phyloP scores from a whole-genome alignment of 2,329 filamentous ascomycete genomes.

The Monosporascus sp. region DNA sequence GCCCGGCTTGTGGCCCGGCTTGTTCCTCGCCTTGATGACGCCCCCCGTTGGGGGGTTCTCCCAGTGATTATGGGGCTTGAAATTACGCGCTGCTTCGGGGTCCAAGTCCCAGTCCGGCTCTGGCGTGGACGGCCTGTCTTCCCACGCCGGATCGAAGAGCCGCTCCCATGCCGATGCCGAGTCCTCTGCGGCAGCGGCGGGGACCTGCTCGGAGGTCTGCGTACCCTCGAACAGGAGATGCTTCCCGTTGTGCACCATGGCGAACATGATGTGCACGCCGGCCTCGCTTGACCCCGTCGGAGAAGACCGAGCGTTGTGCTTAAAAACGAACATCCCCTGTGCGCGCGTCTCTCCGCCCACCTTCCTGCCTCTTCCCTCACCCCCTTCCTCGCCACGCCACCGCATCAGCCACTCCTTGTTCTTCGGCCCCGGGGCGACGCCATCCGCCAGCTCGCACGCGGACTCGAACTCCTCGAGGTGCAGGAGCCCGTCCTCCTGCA shows the following conservation, averaged over 20 bases:
- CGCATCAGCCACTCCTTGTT: slow-evolving; percentile 10
- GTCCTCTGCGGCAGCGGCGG: too few species aligned
- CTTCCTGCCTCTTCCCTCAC: background rate
- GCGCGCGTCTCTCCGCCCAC: slow-evolving; percentile 6
- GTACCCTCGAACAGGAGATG: too few species aligned
- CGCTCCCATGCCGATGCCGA: too few species aligned
- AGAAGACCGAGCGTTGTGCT: background rate
- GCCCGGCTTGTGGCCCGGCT: slow-evolving; percentile 7
- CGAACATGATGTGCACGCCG: slow-evolving; percentile 3
- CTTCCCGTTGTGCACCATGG: slow-evolving; percentile 4
- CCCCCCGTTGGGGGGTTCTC: slow-evolving; percentile 6
- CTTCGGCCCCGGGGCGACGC: slow-evolving; percentile 4
- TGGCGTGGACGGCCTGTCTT: too few species aligned
- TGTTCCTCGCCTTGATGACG: slow-evolving; percentile 7
- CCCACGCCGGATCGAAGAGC: too few species aligned
- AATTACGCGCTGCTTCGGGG: slow-evolving; percentile 1
- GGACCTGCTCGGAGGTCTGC: too few species aligned
- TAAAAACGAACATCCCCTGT: slow-evolving; percentile 6
- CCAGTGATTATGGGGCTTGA: slow-evolving; percentile 7
- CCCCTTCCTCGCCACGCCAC: slow-evolving; percentile 3
- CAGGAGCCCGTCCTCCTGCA: slow-evolving; percentile 1
- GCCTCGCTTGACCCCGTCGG: too few species aligned
- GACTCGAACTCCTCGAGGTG: slow-evolving; percentile 3
- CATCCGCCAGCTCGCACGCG: slow-evolving; percentile 7
- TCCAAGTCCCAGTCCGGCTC: too few species aligned